phyloP scores from a whole-genome alignment of 208 protist genomes.

The Wallacemonas rigidus region DNA sequence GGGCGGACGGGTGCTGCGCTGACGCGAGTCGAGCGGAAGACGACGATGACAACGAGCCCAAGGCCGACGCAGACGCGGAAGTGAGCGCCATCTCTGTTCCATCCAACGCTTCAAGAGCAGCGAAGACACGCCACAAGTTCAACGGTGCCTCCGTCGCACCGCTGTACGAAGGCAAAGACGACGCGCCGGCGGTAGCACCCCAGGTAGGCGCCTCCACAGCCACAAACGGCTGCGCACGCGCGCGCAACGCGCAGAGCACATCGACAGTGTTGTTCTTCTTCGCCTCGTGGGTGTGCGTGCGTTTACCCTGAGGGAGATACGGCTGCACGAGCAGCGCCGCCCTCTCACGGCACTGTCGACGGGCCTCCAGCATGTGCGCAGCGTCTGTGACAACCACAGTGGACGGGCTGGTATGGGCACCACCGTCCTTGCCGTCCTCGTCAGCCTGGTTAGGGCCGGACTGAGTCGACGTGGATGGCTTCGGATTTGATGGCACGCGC shows the following conservation, averaged over 20 bases:
- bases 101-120: slow-evolving; percentile 52
- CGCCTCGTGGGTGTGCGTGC: not conserved
- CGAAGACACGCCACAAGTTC: slow-evolving; percentile 63
- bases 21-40: no score
- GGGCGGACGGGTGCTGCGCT: no score
- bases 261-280: not conserved
- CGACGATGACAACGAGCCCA: not conserved
- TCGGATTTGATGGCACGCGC: not conserved
- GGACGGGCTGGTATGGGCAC: not conserved
- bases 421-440: not conserved
- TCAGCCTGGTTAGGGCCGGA: not conserved
- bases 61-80: not conserved
- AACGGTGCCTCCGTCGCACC: slow-evolving; percentile 31
- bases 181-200: slow-evolving; percentile 10
- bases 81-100: slow-evolving; percentile 15
- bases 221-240: not conserved
- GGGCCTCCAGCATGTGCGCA: not conserved
- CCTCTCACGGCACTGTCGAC: slow-evolving; percentile 9
- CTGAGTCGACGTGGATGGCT: not conserved
- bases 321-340: not conserved
- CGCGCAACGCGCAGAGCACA: not conserved
- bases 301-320: slow-evolving; percentile 7
- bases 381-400: not conserved
- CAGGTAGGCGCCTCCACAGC: slow-evolving; percentile 14
- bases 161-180: not conserved